Evolutionary conservation across 768 basidiomycete genomes (phyloP).

Genomic region (Boletus sp.): DNA sequence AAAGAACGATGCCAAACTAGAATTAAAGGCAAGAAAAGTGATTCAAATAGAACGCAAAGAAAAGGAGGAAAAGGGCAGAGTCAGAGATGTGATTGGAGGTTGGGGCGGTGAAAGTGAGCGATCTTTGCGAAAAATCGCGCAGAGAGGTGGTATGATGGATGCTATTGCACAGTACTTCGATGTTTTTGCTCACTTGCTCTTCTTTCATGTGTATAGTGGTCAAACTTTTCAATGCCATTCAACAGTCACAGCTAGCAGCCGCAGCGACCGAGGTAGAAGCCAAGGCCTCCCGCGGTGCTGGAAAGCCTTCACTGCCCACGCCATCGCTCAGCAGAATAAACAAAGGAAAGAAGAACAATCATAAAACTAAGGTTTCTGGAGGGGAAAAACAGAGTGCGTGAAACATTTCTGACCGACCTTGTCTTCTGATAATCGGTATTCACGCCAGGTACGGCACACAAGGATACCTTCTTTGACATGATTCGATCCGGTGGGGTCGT

Average conservation of each 20-base stretch:
- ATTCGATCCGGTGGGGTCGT: conserved; percentile 80
- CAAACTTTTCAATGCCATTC: conserved; percentile 84
- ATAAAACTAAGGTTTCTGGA: conserved; percentile 54
- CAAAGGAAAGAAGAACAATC: conserved; percentile 49
- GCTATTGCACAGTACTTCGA: not conserved
- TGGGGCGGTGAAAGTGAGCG: conserved; percentile 87
- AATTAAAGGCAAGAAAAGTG: conserved; percentile 67
- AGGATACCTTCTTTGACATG: conserved; percentile 80
- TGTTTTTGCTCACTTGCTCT: not conserved
- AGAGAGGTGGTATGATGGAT: conserved; percentile 63
- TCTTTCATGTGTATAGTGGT: conserved; percentile 49
- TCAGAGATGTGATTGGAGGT: conserved; percentile 75
- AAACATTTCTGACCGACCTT: conserved; percentile 1
- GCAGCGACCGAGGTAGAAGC: conserved; percentile 51
- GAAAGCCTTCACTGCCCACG: conserved; percentile 71
- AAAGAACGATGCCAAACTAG: conserved; percentile 74
- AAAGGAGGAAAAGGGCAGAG: conserved; percentile 65
- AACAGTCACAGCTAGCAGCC: conserved; percentile 69
- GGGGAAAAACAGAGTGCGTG: conserved; percentile 56
- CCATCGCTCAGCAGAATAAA: conserved; percentile 52
- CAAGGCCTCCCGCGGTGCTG: conserved; percentile 64
- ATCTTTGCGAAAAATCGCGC: conserved; percentile 79
- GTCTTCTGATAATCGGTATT: conserved; percentile 5
- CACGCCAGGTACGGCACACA: conserved; percentile 51
- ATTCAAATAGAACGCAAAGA: conserved; percentile 72